Base-by-base conservation (phyloP, 1,284 basidiomycete genomes). In the Caloboletus inedulis region DNA sequence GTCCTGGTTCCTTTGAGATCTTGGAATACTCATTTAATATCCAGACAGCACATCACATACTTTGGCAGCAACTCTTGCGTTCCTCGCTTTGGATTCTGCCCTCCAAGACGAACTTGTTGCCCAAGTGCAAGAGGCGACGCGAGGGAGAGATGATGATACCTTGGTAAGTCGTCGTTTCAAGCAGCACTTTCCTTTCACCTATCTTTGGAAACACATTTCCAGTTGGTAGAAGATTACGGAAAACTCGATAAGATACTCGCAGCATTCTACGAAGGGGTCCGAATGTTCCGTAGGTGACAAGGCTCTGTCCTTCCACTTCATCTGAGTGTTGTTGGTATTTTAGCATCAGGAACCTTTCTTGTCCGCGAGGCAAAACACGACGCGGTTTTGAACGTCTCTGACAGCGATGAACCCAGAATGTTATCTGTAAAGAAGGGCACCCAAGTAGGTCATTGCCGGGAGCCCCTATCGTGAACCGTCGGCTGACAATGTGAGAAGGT, bases 1-100 rank as follows among this genome's bases (percentile, higher is more conserved):
- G 12, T 43, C 29, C n/a, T 13, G 12, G 6, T 42, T 14, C 9
- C 27, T 19, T 50, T 36, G n/a, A 52, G 29, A 36, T 8, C 18
- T 27, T 40, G 23, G 30, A 49, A 41, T 43, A 18, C 19, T 50
- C 30, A 29, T 43, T 9, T n/a, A 18, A 18, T 27, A 21, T 42
- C 1, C 54, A 81, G 80, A 81, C 64, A 81, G 78, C 0, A 80
- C 78, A 1, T 75, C 78, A 0, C 71, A 78, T 53, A 73, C 71
- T 1, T 63, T 82, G 13, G 74, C 78, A 4, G 77, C 72, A 1
- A 76, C 77, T 0, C 69, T 81, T 27, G 79, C 72, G 0, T 74
- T 74, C 56, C 67, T 81, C 9, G 69, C 74, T 10, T 55, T 78
- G 25, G 53, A 81, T 56, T 60, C 68, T 8, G 69, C 74, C 4